Evolutionary conservation across 257 asterid species (phyloP).

Genomic region (Marsdenia floribunda): DNA sequence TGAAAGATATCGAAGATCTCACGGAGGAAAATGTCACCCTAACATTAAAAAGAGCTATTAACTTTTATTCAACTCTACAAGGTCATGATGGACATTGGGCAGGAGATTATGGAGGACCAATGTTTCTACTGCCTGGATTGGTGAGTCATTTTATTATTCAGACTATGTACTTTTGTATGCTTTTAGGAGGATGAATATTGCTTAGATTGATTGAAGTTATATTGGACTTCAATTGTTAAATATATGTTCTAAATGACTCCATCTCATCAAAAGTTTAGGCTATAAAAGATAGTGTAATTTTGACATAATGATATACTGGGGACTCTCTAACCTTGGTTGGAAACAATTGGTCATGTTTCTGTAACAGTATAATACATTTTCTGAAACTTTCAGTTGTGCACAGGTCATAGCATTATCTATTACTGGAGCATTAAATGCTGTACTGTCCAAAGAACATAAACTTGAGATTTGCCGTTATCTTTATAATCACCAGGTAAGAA

Average conservation of each 20-base stretch:
- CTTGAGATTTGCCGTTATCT: slow-evolving; percentile 90
- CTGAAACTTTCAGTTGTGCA: slow-evolving; percentile 8
- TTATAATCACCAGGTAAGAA: slow-evolving; percentile 87
- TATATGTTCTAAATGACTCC: not conserved
- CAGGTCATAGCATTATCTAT: slow-evolving; percentile 76
- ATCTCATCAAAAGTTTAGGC: not conserved
- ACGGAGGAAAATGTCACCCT: slow-evolving; percentile 67
- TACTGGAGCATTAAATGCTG: slow-evolving; percentile 86
- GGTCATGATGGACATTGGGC: slow-evolving; percentile 96
- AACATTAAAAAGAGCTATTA: slow-evolving; percentile 74
- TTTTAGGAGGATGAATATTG: not conserved
- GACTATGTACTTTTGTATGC: not conserved
- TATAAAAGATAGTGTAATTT: not conserved
- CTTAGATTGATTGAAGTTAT: not conserved
- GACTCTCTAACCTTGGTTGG: not conserved
- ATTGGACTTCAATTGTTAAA: not conserved
- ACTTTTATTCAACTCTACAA: slow-evolving; percentile 78
- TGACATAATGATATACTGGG: not conserved
- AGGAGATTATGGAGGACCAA: slow-evolving; percentile 98
- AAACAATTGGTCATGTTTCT: not conserved
- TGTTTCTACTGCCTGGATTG: slow-evolving; percentile 97
- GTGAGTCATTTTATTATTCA: slow-evolving; percentile 35
- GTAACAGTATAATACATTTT: not conserved
- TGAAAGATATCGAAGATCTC: slow-evolving; percentile 61
- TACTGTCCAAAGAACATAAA: slow-evolving; percentile 73